Percentiles rank a stretch among this genome's conserved stretches.
Evolutionary conservation across 2,329 filamentous ascomycete genomes (phyloP).

Genomic region (Plectosphaerella plurivora): DNA sequence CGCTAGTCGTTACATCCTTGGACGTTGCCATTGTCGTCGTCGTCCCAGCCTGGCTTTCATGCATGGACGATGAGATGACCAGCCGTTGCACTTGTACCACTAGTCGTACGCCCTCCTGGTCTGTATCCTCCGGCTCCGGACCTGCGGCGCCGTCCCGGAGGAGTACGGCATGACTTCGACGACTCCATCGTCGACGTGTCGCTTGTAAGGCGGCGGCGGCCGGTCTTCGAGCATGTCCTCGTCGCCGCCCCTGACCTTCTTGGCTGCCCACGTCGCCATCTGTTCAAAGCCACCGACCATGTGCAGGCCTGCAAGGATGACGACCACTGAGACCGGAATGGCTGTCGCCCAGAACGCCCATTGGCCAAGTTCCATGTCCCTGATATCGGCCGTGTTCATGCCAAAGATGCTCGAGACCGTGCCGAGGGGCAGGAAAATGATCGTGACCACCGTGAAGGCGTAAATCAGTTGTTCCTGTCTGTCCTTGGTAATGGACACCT

Average conservation of each 20-base stretch:
- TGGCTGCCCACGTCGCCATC: constrained; percentile 7
- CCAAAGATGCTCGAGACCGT: constrained; percentile 45
- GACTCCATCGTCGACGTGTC: not conserved
- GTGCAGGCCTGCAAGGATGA: constrained; percentile 34
- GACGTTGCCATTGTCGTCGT: no score
- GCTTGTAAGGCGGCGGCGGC: not conserved
- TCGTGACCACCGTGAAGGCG: constrained; percentile 44
- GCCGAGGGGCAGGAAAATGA: constrained; percentile 42
- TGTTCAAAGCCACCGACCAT: constrained; percentile 38
- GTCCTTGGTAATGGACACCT: constrained; percentile 35
- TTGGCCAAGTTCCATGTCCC: constrained; percentile 42
- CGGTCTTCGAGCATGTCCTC: not conserved
- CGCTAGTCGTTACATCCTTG: no score
- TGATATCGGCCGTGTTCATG: constrained; percentile 48
- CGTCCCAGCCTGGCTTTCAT: no score
- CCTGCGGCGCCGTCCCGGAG: no score
- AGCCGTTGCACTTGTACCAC: not conserved
- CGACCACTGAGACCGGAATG: constrained; percentile 37
- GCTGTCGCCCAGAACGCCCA: constrained; percentile 47
- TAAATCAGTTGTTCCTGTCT: constrained; percentile 43
- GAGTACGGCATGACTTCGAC: not conserved
- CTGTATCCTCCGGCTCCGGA: no score
- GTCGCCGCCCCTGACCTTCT: not conserved
- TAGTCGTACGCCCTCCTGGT: not conserved
- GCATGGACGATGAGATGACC: not conserved